Conservation (phyloP, 164 flowering plant species). For the Kingdonia uniflora region DNA sequence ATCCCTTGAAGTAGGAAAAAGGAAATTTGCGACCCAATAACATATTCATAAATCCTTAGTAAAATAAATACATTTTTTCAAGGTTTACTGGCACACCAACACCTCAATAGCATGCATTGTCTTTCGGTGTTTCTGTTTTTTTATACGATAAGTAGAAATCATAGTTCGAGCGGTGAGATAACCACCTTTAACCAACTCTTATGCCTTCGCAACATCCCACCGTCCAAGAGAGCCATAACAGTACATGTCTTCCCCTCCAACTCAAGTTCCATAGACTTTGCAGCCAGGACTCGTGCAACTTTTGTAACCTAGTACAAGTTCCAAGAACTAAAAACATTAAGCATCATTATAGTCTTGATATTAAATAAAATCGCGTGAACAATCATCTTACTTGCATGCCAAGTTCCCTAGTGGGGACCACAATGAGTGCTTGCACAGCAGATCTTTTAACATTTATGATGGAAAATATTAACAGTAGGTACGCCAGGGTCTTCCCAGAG, state of each 20-base stretch:
- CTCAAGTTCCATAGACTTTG: constrained; percentile 32
- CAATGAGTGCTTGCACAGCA: constrained; percentile 76
- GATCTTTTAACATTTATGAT: constrained; percentile 46
- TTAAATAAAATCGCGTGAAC: not conserved
- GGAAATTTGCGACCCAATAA: no score
- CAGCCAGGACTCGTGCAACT: constrained; percentile 80
- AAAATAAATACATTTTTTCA: no score
- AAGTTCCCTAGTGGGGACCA: constrained; percentile 94
- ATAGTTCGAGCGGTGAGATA: not conserved
- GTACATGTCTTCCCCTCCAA: constrained; percentile 39
- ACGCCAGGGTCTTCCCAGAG: constrained; percentile 94
- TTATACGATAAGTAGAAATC: no score
- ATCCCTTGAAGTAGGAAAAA: no score
- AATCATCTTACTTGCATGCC: constrained; percentile 72
- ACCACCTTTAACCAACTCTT: constrained; percentile 85
- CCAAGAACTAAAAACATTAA: constrained; percentile 1
- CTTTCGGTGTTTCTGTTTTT: no score
- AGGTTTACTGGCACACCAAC: no score
- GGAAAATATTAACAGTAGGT: constrained; percentile 65
- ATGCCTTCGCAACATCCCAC: constrained; percentile 82
- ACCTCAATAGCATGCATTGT: no score
- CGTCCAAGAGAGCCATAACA: constrained; percentile 88
- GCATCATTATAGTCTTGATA: not conserved
- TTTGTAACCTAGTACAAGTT: constrained; percentile 50
- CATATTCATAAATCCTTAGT: no score